Percentiles rank a stretch among this genome's conserved stretches.
Evolutionary conservation across 371 early-diverging fungal species (phyloP).

Genomic region (Zancudomyces culisetae): DNA sequence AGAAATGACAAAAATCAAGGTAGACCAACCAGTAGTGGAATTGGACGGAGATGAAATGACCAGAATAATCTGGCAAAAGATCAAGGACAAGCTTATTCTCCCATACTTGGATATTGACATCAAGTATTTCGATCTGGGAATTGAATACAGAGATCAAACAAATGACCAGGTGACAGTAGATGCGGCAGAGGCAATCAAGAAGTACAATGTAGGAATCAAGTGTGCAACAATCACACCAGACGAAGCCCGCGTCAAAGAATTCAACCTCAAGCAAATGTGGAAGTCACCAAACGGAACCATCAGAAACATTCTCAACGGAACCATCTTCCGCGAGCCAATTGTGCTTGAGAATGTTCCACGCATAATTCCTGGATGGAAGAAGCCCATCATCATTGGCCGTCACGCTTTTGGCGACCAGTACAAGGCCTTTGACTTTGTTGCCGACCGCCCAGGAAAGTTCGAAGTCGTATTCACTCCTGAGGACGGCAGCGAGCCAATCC

Average conservation of each 20-base stretch:
- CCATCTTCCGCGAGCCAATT: slow-evolving; percentile 96
- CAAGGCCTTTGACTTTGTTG: slow-evolving; percentile 83
- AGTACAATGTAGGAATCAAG: slow-evolving; percentile 95
- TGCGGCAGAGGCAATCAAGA: slow-evolving; percentile 87
- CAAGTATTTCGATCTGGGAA: slow-evolving; percentile 88
- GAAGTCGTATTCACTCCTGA: slow-evolving; percentile 77
- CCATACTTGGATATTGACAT: slow-evolving; percentile 82
- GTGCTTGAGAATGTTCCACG: slow-evolving; percentile 70
- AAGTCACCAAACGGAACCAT: slow-evolving; percentile 94
- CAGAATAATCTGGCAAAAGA: slow-evolving; percentile 84
- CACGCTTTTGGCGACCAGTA: slow-evolving; percentile 98
- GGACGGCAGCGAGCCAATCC: slow-evolving; percentile 39
- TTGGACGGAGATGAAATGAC: slow-evolving; percentile 97
- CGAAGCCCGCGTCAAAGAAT: slow-evolving; percentile 87
- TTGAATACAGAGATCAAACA: slow-evolving; percentile 82
- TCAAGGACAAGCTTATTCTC: slow-evolving; percentile 84
- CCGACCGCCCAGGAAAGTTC: slow-evolving; percentile 72
- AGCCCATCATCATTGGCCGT: slow-evolving; percentile 88
- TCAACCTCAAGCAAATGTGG: slow-evolving; percentile 89
- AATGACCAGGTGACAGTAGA: slow-evolving; percentile 89
- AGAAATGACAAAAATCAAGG: slow-evolving; percentile 33
- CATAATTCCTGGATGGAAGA: slow-evolving; percentile 84
- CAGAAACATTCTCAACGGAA: slow-evolving; percentile 89
- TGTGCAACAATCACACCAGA: slow-evolving; percentile 99
- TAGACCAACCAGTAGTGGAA: slow-evolving; percentile 67